Evolutionary conservation across 352 stramenopile species (phyloP).

Genomic region (Phytophthora fragariae): DNA sequence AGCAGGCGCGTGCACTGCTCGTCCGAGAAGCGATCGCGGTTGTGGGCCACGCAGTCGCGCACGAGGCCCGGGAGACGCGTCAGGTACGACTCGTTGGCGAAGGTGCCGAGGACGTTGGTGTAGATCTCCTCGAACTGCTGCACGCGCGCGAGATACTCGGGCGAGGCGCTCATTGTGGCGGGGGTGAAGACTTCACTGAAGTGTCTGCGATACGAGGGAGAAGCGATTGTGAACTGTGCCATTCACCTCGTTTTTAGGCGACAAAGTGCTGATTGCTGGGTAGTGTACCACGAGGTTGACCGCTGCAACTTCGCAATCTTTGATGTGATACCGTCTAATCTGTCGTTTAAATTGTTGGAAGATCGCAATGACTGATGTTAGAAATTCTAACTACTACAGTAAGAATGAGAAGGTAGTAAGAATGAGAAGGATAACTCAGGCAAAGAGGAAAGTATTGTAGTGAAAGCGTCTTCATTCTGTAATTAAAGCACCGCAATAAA

Average conservation of each 20-base stretch:
- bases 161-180: constrained; percentile 32
- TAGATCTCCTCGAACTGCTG: constrained; percentile 42
- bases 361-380: too few species aligned
- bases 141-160: constrained; percentile 50
- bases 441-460: too few species aligned
- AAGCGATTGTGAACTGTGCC: constrained; percentile 26
- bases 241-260: background rate
- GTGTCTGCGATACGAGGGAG: constrained; percentile 8
- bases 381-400: too few species aligned
- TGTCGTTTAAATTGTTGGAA: too few species aligned
- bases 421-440: too few species aligned
- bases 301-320: too few species aligned
- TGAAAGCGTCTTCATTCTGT: background rate
- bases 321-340: too few species aligned
- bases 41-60: constrained; percentile 53
- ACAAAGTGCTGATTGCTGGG: constrained; percentile 12
- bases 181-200: too few species aligned
- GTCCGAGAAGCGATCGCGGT: constrained; percentile 37
- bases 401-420: too few species aligned
- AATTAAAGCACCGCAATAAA: background rate
- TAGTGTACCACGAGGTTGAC: background rate
- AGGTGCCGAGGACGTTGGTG: constrained; percentile 49
- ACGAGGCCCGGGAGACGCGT: constrained; percentile 61
- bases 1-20: constrained; percentile 42
- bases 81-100: constrained; percentile 61